Base-by-base conservation (phyloP, 768 basidiomycete genomes). In the Candolleomyces aberdarensis region DNA sequence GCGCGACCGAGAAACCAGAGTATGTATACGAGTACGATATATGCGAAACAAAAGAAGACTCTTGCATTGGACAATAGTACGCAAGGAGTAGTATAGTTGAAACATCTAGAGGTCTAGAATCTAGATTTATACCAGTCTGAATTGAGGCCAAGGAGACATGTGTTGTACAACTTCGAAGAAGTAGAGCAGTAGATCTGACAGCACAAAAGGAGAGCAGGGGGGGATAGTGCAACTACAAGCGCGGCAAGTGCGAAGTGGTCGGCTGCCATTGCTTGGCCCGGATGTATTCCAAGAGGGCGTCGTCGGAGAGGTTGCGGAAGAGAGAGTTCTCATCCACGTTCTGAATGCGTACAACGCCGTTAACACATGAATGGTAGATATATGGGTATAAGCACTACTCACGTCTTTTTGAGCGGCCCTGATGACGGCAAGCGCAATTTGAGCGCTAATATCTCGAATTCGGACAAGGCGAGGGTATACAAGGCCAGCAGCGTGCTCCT, bases 391-490 rank as follows among this genome's bases (percentile, higher is more conserved):
- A 1, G 41, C 41, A n/a, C 13, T 43, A 71, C 81, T 63, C 62
- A 86, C 86, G 64, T 87, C 86, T 55, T 79, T 77, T 65, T 90
- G 88, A 13, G 88, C 87, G 29, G 83, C 76, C 48, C 83, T 76
- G 47, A 91, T 78, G 29, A 90, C 87, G n/a, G 81, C 78, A 44
- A 80, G 66, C 15, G 89, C 86, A 54, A 92, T 83, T 49, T 72
- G 63, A 4, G 84, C 84, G 57, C 85, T 87, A 64, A 91, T 81
- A 52, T 86, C 85, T 26, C 90, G 77, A 65, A 91, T 83, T 17
- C 90, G 81, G 7, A 72, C 75, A 17, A 92, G 76, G 29, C 88
- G 82, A 9, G 90, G 91, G 64, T 91, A 92, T 11, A 92, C 78
- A 40, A 90, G 70, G 4, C 80, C 82, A 3, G 77, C 75, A 0